These are phyloP conservation scores for Entamoeba dispar DNA, from an alignment of 208 protist genomes.

Conservation along the genomic window DNA sequence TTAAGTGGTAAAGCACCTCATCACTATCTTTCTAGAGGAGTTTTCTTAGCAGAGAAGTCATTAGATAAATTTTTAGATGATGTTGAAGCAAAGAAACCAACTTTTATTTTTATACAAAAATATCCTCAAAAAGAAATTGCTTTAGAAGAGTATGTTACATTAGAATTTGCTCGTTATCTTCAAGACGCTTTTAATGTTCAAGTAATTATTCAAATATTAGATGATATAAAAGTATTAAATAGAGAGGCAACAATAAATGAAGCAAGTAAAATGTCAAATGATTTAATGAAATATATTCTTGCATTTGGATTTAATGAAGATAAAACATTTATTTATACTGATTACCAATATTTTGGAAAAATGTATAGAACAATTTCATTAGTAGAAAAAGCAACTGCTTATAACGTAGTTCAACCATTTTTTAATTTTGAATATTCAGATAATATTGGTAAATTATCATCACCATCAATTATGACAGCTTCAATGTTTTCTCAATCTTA, in stretches of 20 bases:
- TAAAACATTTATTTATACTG: slow-evolving; percentile 94
- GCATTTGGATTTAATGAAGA: slow-evolving; percentile 83
- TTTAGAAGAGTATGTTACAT: slow-evolving; percentile 90
- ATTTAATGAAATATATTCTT: slow-evolving; percentile 92
- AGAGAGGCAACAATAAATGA: slow-evolving; percentile 63
- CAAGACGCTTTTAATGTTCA: slow-evolving; percentile 84
- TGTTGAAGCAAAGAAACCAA: slow-evolving; percentile 54
- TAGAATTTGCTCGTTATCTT: slow-evolving; percentile 82
- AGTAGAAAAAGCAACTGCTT: slow-evolving; percentile 65
- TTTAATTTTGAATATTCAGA: slow-evolving; percentile 65
- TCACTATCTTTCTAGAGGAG: neutral
- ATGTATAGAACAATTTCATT: slow-evolving; percentile 73
- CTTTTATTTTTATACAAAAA: slow-evolving; percentile 97
- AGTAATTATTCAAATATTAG: slow-evolving; percentile 95
- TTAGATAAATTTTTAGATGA: slow-evolving; percentile 63
- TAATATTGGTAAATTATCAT: slow-evolving; percentile 62
- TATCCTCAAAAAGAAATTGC: slow-evolving; percentile 80
- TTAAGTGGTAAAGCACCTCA: slow-evolving; percentile 3
- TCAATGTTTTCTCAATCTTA: slow-evolving; percentile 77
- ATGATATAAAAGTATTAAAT: slow-evolving; percentile 97
- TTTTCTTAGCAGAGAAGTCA: slow-evolving; percentile 42
- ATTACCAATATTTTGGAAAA: slow-evolving; percentile 76
- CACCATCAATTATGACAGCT: slow-evolving; percentile 76
- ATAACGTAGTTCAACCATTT: slow-evolving; percentile 57
- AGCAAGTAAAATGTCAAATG: slow-evolving; percentile 46